Evolutionary conservation across 306 rosid species (phyloP).

Genomic region (Cyclanthera cordifolia): DNA sequence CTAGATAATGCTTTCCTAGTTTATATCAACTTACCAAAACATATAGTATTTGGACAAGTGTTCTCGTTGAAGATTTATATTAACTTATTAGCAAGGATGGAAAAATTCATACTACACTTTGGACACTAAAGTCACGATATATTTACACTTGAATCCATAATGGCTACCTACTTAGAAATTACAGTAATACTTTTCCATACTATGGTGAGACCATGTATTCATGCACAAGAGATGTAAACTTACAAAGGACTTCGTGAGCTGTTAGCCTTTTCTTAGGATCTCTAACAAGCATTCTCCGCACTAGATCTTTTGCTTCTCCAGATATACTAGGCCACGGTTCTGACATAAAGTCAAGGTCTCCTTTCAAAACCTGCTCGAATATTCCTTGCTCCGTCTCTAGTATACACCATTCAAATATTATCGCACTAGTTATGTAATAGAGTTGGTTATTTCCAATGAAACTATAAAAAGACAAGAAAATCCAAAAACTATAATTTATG

Average conservation of each 20-base stretch:
- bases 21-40: too few relatives aligned
- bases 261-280: constrained; percentile 77
- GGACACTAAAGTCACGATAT: too few relatives aligned
- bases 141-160: too few relatives aligned
- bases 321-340: constrained; percentile 98
- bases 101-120: too few relatives aligned
- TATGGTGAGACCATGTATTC: background rate
- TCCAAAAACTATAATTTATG: too few relatives aligned
- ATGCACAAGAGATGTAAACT: constrained; percentile 28
- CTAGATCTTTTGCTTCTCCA: constrained; percentile 77
- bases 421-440: background rate
- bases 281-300: constrained; percentile 73
- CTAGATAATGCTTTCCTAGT: too few relatives aligned
- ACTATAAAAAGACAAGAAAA: background rate
- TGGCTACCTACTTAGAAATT: background rate
- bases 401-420: constrained; percentile 11
- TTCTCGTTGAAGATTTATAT: too few relatives aligned
- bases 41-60: too few relatives aligned
- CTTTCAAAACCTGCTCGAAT: constrained; percentile 91
- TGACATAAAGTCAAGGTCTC: constrained; percentile 75
- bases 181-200: background rate
- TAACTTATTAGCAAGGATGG: too few relatives aligned
- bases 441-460: background rate
- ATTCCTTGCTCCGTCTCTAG: constrained; percentile 92
- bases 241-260: constrained; percentile 93